These are phyloP conservation scores for Citrus sp. DNA, from an alignment of 345 rosid genomes.

Conservation along the genomic window DNA sequence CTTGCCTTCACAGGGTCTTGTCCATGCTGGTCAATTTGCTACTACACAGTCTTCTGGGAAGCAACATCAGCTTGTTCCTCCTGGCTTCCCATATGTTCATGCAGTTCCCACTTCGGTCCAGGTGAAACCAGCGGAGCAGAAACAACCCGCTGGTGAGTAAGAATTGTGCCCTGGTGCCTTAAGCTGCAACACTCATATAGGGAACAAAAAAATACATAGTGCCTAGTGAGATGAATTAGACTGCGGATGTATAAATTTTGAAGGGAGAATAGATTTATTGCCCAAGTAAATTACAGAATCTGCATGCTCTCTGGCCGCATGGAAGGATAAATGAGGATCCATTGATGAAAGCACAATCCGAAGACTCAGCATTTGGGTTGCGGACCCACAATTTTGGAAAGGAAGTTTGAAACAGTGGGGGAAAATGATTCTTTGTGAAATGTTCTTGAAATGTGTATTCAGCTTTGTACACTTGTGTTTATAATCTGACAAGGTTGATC, in stretches of 20 bases:
- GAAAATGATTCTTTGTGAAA: conserved; percentile 8
- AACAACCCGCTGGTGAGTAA: conserved; percentile 84
- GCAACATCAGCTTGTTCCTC: conserved; percentile 50
- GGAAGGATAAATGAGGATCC: conserved; percentile 8
- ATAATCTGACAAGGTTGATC: conserved; percentile 29
- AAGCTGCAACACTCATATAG: not conserved
- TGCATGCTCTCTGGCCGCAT: conserved; percentile 17
- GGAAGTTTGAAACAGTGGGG: conserved; percentile 23
- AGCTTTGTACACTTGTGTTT: conserved; percentile 27
- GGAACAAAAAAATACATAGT: not conserved
- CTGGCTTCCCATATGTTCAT: conserved; percentile 63
- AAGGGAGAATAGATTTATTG: conserved; percentile 3
- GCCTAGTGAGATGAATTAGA: conserved; percentile 9
- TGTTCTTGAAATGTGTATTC: conserved; percentile 23
- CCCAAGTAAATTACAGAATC: conserved; percentile 6
- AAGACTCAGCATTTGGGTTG: not conserved
- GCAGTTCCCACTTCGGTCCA: conserved; percentile 57
- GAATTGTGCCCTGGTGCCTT: conserved; percentile 16
- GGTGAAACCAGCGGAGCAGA: conserved; percentile 84
- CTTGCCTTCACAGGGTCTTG: conserved; percentile 40
- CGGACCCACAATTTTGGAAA: conserved; percentile 18
- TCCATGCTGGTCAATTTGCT: conserved; percentile 44
- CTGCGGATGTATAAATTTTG: conserved; percentile 12
- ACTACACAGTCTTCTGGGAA: conserved; percentile 51
- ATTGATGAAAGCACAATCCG: not conserved